Evolutionary conservation across 1,139 yeast genomes (phyloP).

Genomic region (Scheffersomyces quercinus): DNA sequence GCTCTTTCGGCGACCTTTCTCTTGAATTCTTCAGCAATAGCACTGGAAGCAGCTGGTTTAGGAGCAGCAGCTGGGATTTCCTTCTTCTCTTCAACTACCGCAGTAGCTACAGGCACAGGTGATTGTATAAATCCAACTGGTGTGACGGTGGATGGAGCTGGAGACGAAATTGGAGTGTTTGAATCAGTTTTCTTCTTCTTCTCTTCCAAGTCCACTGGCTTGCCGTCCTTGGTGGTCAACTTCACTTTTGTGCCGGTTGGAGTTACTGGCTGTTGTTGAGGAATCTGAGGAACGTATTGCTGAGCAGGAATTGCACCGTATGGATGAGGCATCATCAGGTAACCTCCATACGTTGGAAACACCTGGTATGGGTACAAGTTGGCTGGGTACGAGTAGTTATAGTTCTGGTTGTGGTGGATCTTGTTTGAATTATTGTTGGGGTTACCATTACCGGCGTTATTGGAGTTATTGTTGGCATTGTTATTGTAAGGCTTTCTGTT

Average conservation of each 20-base stretch:
- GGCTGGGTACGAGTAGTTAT: conserved; percentile 15
- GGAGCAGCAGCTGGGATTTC: conserved; percentile 10
- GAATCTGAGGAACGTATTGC: conserved; percentile 12
- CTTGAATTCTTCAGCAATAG: conserved; percentile 25
- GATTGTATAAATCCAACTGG: conserved; percentile 4
- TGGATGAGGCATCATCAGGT: conserved; percentile 17
- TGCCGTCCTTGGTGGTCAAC: conserved; percentile 50
- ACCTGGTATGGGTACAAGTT: conserved; percentile 15
- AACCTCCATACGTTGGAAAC: conserved; percentile 15
- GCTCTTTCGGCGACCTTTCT: conserved; percentile 24
- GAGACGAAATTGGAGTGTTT: conserved; percentile 8
- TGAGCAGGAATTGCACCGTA: conserved; percentile 15
- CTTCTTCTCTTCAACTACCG: conserved; percentile 19
- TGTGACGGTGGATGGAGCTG: conserved; percentile 8
- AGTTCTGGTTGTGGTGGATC: conserved; percentile 11
- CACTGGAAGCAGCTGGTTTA: conserved; percentile 8
- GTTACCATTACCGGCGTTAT: background rate
- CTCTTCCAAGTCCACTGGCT: conserved; percentile 46
- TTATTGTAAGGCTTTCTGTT: conserved; percentile 7
- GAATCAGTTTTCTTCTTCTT: conserved; percentile 31
- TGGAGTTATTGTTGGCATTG: background rate
- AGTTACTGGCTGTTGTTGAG: conserved; percentile 5
- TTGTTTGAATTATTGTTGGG: conserved; percentile 7
- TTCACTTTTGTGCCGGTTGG: conserved; percentile 25
- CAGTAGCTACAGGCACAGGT: conserved; percentile 13